Conservation (phyloP, 2,329 filamentous ascomycete genomes). For the Aspergillus pseudoglaucus region DNA sequence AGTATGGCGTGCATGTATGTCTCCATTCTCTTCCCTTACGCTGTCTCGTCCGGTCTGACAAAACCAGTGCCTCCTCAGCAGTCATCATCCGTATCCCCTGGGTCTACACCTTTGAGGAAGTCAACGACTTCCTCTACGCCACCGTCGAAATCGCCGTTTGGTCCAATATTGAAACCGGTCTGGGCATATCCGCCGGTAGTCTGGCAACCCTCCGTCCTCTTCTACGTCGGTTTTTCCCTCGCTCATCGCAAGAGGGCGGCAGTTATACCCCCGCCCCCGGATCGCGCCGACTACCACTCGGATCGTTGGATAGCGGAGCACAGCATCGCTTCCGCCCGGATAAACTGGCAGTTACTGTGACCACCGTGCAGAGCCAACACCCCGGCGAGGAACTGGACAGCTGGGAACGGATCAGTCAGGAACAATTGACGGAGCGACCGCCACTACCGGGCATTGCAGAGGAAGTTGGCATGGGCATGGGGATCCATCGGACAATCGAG, state of each 20-base stretch:
- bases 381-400: constrained; percentile 2
- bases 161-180: constrained; percentile 29
- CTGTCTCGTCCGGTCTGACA: too few relatives aligned
- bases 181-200: constrained; percentile 40
- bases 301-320: constrained; percentile 16
- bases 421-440: constrained; percentile 15
- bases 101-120: constrained; percentile 29
- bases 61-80: constrained; percentile 36
- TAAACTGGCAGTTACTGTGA: constrained; percentile 24
- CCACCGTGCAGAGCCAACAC: constrained; percentile 22
- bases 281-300: constrained; percentile 16
- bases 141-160: constrained; percentile 40
- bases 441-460: constrained; percentile 2
- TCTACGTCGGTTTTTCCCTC: constrained; percentile 27
- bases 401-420: constrained; percentile 22
- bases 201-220: constrained; percentile 46
- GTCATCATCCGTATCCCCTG: constrained; percentile 43
- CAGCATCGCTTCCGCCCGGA: constrained; percentile 21
- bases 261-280: constrained; percentile 13
- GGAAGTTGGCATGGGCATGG: constrained; percentile 12
- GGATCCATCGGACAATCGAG: constrained; percentile 25
- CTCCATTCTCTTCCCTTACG: neutral
- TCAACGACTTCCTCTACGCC: constrained; percentile 31
- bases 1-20: constrained; percentile 49
- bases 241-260: constrained; percentile 8